Evolutionary conservation across 176 grass and related monocot genomes (phyloP), one percentile per base, ranked within the genome.

Genomic region (Melocanna baccifera): DNA sequence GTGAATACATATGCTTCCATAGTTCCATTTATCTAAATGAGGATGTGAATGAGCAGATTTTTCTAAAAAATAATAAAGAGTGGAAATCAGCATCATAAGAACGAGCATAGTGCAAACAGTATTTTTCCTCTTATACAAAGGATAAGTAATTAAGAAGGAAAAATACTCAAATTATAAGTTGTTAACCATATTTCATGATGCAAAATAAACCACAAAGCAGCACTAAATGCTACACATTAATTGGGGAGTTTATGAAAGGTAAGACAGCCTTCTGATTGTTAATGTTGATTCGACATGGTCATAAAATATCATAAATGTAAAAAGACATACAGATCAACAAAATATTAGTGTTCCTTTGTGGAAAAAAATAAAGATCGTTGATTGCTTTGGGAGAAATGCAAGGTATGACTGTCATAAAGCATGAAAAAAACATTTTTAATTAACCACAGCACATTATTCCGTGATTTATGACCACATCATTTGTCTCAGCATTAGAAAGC

Each of bases 301-400:
- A 48, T 73, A 79, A 63, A 8, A 40, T 63, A 36, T 43, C 9
- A 32, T 41, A 48, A 58, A 36, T 81, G 5, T 75, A 81, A 81
- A 87, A 37, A 4, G 9, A 8, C 62, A 48, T 26, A 53, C 13
- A 83, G 25, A 16, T 9, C 12, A 74, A 20, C 14, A 63, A 40
- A 61, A 59, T 15, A 61, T 62, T 71, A 46, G 22, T 59, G 43
- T 47, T 66, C 37, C 15, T 58, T 40, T 1, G 16, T 73, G 12
- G 56, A 9, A 79, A 65, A 81, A 26, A 41, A 77, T 39, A 55
- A 51, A 29, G 34, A 22, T 29, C 43, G n/a, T 51, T n/a, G 16
- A 65, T 79, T 84, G 11, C 57, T 84, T 84, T 36, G 22, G 20
- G 50, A 28, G 15, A 84, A 53, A 79, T 58, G 67, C 47, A 73